Evolutionary conservation across 2,329 filamentous ascomycete species (phyloP).

Genomic region (Neopestalotiopsis sp.): DNA sequence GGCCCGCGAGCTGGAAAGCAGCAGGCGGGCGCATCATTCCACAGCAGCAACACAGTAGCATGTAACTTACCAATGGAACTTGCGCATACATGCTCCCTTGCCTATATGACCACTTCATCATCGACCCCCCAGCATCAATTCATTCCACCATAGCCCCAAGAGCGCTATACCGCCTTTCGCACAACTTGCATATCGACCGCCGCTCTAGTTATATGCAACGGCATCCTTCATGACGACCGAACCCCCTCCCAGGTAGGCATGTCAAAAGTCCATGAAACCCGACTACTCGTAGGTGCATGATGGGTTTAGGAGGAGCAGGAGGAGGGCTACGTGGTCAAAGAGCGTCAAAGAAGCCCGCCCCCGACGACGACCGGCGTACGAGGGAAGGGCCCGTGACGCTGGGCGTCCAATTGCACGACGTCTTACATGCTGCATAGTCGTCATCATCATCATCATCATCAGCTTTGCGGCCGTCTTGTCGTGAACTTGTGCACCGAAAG

Average conservation of each 20-base stretch:
- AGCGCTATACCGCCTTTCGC: background rate
- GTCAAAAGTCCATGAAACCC: background rate
- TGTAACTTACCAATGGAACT: background rate
- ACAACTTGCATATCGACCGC: constrained; percentile 8
- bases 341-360: background rate
- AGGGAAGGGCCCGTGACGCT: background rate
- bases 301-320: background rate
- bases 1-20: background rate
- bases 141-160: constrained; percentile 1
- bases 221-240: background rate
- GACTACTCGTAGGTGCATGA: background rate
- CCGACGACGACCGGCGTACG: background rate
- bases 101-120: background rate
- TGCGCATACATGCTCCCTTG: background rate
- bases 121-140: background rate
- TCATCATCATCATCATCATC: background rate
- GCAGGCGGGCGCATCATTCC: background rate
- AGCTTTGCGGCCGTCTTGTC: background rate
- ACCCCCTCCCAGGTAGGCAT: background rate
- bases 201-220: background rate
- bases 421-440: background rate
- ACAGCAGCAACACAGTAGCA: background rate
- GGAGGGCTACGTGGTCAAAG: background rate
- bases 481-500: background rate
- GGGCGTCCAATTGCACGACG: background rate